Evolutionary conservation across 306 rosid species (phyloP).

Genomic region (Carpinus viminea): DNA sequence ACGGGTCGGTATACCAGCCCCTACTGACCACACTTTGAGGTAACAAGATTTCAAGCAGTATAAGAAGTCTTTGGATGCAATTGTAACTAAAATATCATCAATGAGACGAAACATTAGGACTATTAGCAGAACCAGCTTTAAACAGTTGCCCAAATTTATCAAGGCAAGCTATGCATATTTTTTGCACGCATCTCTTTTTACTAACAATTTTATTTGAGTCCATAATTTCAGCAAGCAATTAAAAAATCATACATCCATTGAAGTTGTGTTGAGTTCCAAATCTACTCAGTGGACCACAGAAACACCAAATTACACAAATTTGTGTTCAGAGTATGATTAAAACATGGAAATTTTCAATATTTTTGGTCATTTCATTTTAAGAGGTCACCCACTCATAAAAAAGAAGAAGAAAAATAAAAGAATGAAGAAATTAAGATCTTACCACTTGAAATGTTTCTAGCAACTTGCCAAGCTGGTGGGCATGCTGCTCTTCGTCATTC

Average conservation of each 20-base stretch:
- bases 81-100: neutral
- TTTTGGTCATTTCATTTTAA: constrained; percentile 12
- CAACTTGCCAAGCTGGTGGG: constrained; percentile 86
- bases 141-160: neutral
- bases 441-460: constrained; percentile 88
- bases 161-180: neutral
- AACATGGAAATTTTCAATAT: constrained; percentile 6
- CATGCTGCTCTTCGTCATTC: constrained; percentile 89
- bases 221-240: neutral
- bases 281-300: neutral
- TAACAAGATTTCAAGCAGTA: neutral
- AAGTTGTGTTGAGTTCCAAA: neutral
- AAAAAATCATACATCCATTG: neutral
- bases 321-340: constrained; percentile 12
- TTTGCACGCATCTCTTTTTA: neutral
- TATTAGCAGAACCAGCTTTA: neutral
- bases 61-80: neutral
- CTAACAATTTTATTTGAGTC: neutral
- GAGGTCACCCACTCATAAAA: constrained; percentile 52
- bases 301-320: constrained; percentile 5
- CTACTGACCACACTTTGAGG: neutral
- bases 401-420: too few relatives aligned
- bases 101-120: neutral
- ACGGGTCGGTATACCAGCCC: too few relatives aligned
- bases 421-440: constrained; percentile 19